Conservation (phyloP, 179 eudicot genomes). For the Carnegiea gigantea region DNA sequence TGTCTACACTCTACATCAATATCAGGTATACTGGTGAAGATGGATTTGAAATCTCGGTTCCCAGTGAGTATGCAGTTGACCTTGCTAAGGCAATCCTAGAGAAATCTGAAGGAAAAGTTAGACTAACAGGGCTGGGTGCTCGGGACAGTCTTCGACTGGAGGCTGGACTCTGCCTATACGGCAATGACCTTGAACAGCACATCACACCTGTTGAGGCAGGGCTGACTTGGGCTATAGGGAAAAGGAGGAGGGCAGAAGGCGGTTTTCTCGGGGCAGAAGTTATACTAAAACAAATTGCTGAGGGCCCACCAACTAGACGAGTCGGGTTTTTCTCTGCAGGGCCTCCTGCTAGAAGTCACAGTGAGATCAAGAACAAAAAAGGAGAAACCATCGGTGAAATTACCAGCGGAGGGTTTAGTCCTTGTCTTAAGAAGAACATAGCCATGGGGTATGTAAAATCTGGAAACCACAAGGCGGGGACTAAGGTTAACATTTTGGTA, state of each 20-base stretch:
- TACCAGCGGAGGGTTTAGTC: conserved; percentile 97
- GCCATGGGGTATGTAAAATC: conserved; percentile 97
- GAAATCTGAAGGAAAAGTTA: conserved; percentile 89
- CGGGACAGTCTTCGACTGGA: conserved; percentile 96
- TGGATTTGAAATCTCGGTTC: conserved; percentile 94
- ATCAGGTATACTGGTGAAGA: conserved; percentile 96
- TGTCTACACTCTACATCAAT: conserved; percentile 7
- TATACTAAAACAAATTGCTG: conserved; percentile 82
- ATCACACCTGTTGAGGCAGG: conserved; percentile 90
- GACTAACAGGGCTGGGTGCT: conserved; percentile 94
- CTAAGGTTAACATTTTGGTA: conserved; percentile 66
- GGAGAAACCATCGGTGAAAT: conserved; percentile 82
- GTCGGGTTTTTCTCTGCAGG: conserved; percentile 77
- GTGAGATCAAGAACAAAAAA: conserved; percentile 75
- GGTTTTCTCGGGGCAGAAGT: conserved; percentile 91
- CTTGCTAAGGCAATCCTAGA: conserved; percentile 83
- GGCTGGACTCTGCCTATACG: conserved; percentile 89
- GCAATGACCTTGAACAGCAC: conserved; percentile 97
- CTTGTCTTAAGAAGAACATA: conserved; percentile 93
- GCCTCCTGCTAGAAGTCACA: conserved; percentile 90
- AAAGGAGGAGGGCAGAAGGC: conserved; percentile 89
- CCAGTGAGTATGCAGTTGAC: conserved; percentile 70
- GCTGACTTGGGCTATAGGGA: conserved; percentile 96
- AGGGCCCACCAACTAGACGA: conserved; percentile 74
- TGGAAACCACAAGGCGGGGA: conserved; percentile 79